Conservation (phyloP, 169 alveolate species). For the Eimeria mitis region DNA sequence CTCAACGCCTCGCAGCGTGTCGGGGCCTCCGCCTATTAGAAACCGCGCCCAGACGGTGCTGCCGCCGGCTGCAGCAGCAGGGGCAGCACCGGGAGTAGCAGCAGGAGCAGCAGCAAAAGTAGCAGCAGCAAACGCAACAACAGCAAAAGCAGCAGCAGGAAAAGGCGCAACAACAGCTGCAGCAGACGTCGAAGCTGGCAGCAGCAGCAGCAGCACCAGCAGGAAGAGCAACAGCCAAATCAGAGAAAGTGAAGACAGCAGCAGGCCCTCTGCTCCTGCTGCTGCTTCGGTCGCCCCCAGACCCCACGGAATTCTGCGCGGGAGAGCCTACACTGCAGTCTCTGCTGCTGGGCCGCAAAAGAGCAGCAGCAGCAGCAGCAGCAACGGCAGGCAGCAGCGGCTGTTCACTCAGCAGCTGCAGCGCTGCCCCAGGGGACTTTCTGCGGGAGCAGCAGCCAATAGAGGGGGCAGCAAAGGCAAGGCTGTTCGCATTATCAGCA, state of each 20-base stretch:
- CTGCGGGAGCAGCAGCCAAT: background rate
- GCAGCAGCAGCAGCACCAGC: background rate
- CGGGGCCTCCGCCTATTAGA: background rate
- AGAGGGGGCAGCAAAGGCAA: constrained; percentile 26
- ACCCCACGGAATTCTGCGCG: background rate
- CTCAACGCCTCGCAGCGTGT: background rate
- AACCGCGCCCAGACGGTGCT: background rate
- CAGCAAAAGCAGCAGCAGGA: background rate
- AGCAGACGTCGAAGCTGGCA: background rate
- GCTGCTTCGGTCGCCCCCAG: background rate
- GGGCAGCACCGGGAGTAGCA: background rate
- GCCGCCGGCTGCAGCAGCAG: constrained; percentile 3
- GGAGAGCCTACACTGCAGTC: background rate
- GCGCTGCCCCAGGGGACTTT: background rate
- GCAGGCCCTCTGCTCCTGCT: background rate
- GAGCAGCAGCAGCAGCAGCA: constrained; percentile 32
- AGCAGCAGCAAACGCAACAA: background rate
- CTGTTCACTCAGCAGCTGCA: constrained; percentile 2
- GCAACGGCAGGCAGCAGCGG: constrained; percentile 22
- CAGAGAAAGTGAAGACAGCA: background rate
- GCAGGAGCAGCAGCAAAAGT: background rate
- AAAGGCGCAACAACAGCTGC: background rate
- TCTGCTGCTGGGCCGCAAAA: background rate
- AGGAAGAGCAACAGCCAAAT: background rate
- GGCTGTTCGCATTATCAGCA: constrained; percentile 13